phyloP scores from a whole-genome alignment of 176 grass and related monocot genomes.

The Pontederia paniculata region DNA sequence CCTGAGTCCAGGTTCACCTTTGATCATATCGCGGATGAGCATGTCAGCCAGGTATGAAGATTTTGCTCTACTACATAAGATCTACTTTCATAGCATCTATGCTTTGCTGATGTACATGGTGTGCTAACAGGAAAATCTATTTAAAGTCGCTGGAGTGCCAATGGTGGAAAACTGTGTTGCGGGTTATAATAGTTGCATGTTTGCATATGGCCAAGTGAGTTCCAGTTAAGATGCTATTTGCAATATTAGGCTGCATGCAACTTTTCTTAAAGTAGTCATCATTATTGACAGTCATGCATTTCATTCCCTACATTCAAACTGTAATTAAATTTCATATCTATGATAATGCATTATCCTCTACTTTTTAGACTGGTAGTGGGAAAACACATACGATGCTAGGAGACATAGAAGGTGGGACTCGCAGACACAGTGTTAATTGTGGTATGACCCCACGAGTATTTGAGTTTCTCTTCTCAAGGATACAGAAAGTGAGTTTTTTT shows the following conservation, averaged over 20 bases:
- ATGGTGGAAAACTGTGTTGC: conserved; percentile 96
- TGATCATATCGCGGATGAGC: conserved; percentile 87
- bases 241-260: neutral
- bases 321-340: neutral
- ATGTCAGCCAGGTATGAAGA: conserved; percentile 57
- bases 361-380: conserved; percentile 81
- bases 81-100: neutral
- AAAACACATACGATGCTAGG: conserved; percentile 99
- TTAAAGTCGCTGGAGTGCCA: conserved; percentile 81
- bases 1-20: conserved; percentile 95
- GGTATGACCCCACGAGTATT: conserved; percentile 98
- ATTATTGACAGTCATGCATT: neutral
- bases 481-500: conserved; percentile 57
- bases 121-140: conserved; percentile 59
- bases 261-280: neutral
- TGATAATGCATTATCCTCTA: neutral
- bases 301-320: too few species aligned
- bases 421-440: conserved; percentile 81
- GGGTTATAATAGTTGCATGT: conserved; percentile 97
- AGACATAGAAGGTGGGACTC: conserved; percentile 84
- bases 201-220: conserved; percentile 92
- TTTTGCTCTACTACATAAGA: conserved; percentile 1
- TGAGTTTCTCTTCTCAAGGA: conserved; percentile 84
- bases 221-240: neutral
- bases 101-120: conserved; percentile 1